Evolutionary conservation across 2,329 filamentous ascomycete genomes (phyloP).

Genomic region (Thelonectria blattea): DNA sequence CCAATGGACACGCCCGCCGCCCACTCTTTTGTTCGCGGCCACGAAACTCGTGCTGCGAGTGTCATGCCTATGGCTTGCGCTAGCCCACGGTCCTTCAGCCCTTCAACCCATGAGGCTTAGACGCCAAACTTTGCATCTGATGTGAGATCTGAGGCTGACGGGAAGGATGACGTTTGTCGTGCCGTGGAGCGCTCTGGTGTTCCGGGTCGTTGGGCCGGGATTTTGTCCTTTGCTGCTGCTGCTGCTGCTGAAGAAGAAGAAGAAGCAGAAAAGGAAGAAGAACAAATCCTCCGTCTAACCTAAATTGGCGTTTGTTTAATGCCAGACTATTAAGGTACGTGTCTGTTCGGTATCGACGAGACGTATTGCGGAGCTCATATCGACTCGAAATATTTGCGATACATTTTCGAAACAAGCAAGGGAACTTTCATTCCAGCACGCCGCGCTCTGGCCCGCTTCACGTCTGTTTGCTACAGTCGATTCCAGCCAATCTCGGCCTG

Average conservation of each 20-base stretch:
- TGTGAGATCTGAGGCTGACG: conserved; percentile 16
- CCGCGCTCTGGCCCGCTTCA: neutral
- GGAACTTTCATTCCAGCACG: conserved; percentile 17
- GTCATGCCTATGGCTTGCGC: neutral
- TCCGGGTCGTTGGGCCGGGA: neutral
- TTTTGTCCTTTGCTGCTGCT: neutral
- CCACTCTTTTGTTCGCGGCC: conserved; percentile 4
- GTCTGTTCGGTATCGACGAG: conserved; percentile 3
- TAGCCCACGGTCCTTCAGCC: neutral
- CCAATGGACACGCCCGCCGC: neutral
- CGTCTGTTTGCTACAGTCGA: neutral
- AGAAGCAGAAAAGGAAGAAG: too few species aligned
- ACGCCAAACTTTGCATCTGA: conserved; percentile 11
- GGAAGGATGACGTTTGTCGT: conserved; percentile 13
- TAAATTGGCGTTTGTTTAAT: conserved; percentile 7
- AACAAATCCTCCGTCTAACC: conserved; percentile 7
- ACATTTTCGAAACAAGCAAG: conserved; percentile 13
- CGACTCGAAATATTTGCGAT: conserved; percentile 8
- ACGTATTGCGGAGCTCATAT: conserved; percentile 2
- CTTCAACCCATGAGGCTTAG: conserved; percentile 9
- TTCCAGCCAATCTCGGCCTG: neutral
- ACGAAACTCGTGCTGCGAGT: neutral
- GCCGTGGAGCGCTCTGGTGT: neutral
- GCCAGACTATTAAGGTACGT: conserved; percentile 1
- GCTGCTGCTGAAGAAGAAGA: too few species aligned